These are phyloP conservation scores for Trichoderma reesei DNA, from an alignment of 495 filamentous ascomycete species.

Conservation along the genomic window DNA sequence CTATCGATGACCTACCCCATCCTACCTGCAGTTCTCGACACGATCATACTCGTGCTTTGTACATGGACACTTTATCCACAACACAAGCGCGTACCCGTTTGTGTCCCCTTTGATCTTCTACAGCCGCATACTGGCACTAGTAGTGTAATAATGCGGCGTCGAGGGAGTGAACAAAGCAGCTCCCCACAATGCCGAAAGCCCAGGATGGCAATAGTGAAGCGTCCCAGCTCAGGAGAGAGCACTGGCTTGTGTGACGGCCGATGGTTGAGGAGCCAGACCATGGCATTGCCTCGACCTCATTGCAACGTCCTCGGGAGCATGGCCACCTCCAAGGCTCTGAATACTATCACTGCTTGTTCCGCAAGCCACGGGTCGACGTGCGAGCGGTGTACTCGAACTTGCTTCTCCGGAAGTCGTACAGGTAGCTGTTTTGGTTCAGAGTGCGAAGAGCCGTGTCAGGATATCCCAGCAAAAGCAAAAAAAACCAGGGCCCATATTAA, in stretches of 20 bases:
- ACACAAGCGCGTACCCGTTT: neutral
- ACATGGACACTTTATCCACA: neutral
- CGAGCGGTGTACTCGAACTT: neutral
- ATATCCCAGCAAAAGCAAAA: neutral
- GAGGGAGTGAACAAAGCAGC: too few species aligned
- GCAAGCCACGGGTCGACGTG: neutral
- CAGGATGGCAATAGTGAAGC: too few species aligned
- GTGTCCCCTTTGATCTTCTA: neutral
- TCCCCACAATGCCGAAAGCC: too few species aligned
- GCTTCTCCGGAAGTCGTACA: too few species aligned
- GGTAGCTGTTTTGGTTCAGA: neutral
- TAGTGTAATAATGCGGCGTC: too few species aligned
- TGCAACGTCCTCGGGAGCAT: neutral
- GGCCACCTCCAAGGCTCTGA: neutral
- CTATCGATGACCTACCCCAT: neutral
- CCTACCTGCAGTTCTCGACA: neutral
- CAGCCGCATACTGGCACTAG: too few species aligned
- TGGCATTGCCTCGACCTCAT: neutral
- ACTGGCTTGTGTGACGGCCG: neutral
- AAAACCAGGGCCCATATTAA: neutral
- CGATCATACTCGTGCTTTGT: neutral
- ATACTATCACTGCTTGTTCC: neutral
- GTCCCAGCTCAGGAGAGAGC: neutral
- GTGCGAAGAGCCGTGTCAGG: neutral
- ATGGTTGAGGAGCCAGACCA: neutral